Evolutionary conservation across 345 rosid species (phyloP), one percentile per base, ranked within the genome.

Genomic region (Hevea brasiliensis): DNA sequence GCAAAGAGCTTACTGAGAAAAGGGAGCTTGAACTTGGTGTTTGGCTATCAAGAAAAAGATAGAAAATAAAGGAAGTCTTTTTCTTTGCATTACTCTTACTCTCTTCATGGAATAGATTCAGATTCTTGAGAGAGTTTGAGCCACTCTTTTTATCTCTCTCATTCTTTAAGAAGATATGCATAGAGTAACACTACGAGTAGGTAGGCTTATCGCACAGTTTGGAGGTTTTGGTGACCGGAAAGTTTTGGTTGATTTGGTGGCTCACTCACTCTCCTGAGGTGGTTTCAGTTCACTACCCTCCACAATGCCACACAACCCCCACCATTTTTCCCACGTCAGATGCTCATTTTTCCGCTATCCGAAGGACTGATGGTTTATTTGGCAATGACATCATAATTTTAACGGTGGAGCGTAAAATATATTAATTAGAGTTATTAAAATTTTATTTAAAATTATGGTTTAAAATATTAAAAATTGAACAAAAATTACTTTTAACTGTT

Each of bases 181-280:
- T n/a, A n/a, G n/a, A n/a, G n/a, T n/a, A n/a, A 32, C 37, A 32
- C 3, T 32, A 32, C 37, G 4, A 2, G 37, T 32, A 32, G 37
- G 51, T 70, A 48, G 69, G 41, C 66, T 15, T 65, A 50, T 40
- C 1, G 21, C 18, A 17, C 11, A 6, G 18, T 37, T 61, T 5
- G 77, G 69, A 78, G 37, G 80, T 72, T 76, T 80, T 61, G 82
- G 81, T 74, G 32, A 55, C 81, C 80, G 45, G 79, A 75, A 71
- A 61, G 26, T 44, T 74, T 61, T 24, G 54, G 50, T 56, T 82
- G 86, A 80, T 82, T 77, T 60, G 86, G 87, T 84, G 82, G 78
- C 87, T 80, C 70, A 80, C 87, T 82, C 86, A n/a, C 84, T 77
- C 44, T 71, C 69, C 66, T 41, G 18, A 61, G 44, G 75, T 41